These are phyloP conservation scores for Lactarius sp. DNA, from an alignment of 768 basidiomycete species.

Conservation along the genomic window DNA sequence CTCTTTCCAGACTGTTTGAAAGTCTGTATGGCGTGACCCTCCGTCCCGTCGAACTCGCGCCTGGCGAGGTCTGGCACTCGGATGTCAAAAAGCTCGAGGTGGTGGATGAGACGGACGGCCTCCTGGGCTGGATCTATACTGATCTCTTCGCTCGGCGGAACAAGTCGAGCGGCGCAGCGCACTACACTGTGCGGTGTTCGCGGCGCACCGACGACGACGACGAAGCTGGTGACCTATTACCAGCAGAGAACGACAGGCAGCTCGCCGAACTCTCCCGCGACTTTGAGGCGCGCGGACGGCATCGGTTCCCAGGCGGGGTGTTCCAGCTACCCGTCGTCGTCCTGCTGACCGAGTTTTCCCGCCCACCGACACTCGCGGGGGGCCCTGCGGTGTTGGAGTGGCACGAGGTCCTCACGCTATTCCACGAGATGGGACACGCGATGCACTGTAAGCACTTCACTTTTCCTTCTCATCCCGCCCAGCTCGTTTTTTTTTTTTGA, in stretches of 20 bases:
- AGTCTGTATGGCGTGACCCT: conserved; percentile 83
- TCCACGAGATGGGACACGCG: conserved; percentile 99
- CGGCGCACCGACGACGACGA: conserved; percentile 91
- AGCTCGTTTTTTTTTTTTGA: background rate
- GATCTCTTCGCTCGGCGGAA: conserved; percentile 83
- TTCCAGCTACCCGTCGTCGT: conserved; percentile 92
- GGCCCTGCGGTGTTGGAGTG: conserved; percentile 78
- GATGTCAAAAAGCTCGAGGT: conserved; percentile 92
- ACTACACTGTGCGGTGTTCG: conserved; percentile 96
- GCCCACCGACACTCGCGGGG: conserved; percentile 46
- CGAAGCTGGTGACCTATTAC: conserved; percentile 52
- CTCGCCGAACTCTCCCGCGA: conserved; percentile 42
- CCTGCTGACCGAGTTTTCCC: conserved; percentile 80
- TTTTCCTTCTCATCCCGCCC: conserved; percentile 2
- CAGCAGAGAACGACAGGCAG: conserved; percentile 36
- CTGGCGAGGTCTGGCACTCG: conserved; percentile 85
- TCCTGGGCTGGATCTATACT: conserved; percentile 92
- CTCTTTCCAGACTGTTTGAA: conserved; percentile 82
- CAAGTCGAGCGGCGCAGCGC: conserved; percentile 89
- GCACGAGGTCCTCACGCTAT: conserved; percentile 91
- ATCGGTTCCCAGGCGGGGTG: conserved; percentile 57
- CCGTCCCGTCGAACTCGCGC: conserved; percentile 58
- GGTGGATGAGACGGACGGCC: conserved; percentile 78
- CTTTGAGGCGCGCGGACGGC: conserved; percentile 60
- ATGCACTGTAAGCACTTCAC: conserved; percentile 88